These are phyloP conservation scores for Solanum lignicaule DNA, from an alignment of 257 asterid species.

Conservation along the genomic window DNA sequence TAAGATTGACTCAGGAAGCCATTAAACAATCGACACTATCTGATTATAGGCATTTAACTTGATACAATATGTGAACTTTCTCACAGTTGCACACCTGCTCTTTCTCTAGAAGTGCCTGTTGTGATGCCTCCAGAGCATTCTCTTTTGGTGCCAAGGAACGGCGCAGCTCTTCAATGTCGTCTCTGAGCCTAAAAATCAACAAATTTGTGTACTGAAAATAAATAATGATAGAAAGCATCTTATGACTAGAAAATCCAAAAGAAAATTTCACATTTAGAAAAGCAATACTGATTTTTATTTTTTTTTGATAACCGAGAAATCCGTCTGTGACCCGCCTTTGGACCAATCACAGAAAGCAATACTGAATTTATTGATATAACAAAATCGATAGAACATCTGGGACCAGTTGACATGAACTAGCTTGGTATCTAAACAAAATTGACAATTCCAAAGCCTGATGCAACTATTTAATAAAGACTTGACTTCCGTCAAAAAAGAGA, in stretches of 20 bases:
- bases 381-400: not conserved
- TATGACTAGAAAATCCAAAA: not conserved
- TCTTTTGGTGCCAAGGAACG: constrained; percentile 77
- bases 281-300: not conserved
- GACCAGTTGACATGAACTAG: not conserved
- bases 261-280: not conserved
- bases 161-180: constrained; percentile 79
- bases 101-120: constrained; percentile 71
- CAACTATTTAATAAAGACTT: not conserved
- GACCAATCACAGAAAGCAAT: not conserved
- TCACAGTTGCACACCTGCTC: constrained; percentile 57
- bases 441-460: not conserved
- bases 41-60: not conserved
- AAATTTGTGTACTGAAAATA: constrained; percentile 8
- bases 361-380: not conserved
- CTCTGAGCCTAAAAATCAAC: constrained; percentile 61
- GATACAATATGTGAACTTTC: not conserved
- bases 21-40: not conserved
- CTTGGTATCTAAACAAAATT: not conserved
- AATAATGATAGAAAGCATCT: not conserved
- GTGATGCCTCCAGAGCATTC: constrained; percentile 71
- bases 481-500: not conserved
- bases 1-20: not conserved
- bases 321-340: no score
- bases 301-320: no score